Evolutionary conservation across 176 grass and related monocot genomes (phyloP), one percentile per base, ranked within the genome.

Genomic region (Aegilops bicornis): DNA sequence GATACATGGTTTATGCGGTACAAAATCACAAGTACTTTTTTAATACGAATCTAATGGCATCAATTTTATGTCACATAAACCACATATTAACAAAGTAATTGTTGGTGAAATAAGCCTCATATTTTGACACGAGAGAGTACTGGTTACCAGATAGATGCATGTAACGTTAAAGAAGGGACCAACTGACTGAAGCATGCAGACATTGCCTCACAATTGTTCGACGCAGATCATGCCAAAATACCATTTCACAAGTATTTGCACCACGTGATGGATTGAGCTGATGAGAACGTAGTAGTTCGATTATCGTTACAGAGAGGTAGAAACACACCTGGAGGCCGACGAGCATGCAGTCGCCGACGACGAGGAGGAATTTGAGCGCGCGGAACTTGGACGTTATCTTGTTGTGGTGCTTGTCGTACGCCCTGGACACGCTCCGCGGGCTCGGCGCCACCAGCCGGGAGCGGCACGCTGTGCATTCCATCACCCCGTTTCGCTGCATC

Each of bases 341-440:
- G 33, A 97, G 91, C 68, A 97, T 92, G 90, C 95, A 94, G 72
- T 97, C 92, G 3, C 95, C 95, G 60, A 92, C 90, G 71, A 97
- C 92, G 76, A 97, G 91, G 76, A 97, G 73, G 81, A 97, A 67
- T 22, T 94, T 97, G 68, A 94, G 92, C 76, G 90, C 92, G 32
- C 88, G 90, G 82, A 87, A 80, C 73, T 94, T 97, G 36, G 95
- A 92, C 11, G 92, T 91, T 76, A 97, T 88, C 83, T 94, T 97
- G 90, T 69, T 89, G 56, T 88, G 91, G 82, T 97, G 95, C 92
- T 92, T 97, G 87, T 97, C 92, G 77, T 97, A 97, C 36, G 95
- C 95, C 90, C 86, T 92, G 47, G 95, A 97, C 71, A 97, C 80
- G 68, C 92, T 94, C 76, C 90, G 91, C n/a, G 95, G 88, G 79